Percentiles rank a stretch among this genome's conserved stretches.
Evolutionary conservation across 148 eudicot genomes (phyloP).

Genomic region (Dysphania ambrosioides): DNA sequence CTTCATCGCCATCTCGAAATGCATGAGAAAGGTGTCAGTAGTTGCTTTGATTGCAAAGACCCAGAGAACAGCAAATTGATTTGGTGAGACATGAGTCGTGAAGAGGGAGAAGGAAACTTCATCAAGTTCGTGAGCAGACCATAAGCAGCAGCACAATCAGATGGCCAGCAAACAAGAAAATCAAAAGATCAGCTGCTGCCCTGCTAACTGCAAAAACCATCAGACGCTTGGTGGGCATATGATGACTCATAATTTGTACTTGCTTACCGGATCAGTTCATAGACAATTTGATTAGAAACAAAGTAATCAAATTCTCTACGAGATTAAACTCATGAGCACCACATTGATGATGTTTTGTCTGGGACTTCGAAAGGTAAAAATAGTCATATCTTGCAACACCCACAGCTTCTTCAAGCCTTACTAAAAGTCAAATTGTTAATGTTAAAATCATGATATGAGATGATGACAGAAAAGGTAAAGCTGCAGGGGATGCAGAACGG

Average conservation of each 20-base stretch:
- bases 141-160: neutral
- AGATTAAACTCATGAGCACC: neutral
- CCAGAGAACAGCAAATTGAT: neutral
- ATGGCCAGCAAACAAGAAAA: neutral
- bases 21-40: neutral
- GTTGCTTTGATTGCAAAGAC: neutral
- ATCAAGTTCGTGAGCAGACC: neutral
- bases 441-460: neutral
- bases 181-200: neutral
- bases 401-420: neutral
- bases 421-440: neutral
- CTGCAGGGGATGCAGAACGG: too few species aligned
- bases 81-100: neutral
- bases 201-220: neutral
- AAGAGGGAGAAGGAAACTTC: neutral
- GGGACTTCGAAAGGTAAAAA: neutral
- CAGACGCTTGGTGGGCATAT: too few species aligned
- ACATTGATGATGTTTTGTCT: too few species aligned
- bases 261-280: too few species aligned
- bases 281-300: neutral
- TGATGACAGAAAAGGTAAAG: neutral
- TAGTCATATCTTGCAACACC: neutral
- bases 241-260: too few species aligned
- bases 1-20: neutral
- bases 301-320: neutral